Evolutionary conservation across 2,329 filamentous ascomycete species (phyloP), one percentile per base, ranked within the genome.

Genomic region (Fusarium agapanthi): DNA sequence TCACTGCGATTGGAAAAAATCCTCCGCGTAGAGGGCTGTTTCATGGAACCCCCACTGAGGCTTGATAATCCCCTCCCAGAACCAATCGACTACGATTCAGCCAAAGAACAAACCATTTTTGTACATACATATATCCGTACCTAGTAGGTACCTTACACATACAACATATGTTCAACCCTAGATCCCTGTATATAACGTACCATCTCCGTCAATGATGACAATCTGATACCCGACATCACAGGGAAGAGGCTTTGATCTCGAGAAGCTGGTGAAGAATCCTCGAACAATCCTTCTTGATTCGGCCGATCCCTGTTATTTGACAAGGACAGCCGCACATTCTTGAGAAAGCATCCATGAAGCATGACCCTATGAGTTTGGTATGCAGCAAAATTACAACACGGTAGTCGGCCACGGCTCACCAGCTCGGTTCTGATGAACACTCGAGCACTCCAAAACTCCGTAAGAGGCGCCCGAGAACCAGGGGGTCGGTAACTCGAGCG

Each of bases 401-500:
- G 26, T 43, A 28, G 40, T 38, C 51, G 41, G 50, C 57, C 57
- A 57, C 41, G 28, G 24, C 26, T 28, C 37, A 54, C 24, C 37
- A 54, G 38, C 30, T 37, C 62, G 35, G 44, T 58, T 57, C 56
- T 58, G 22, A 41, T 24, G 22, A 18, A 11, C 47, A 45, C 26
- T 28, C 26, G 8, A 61, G 32, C 30, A 26, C 26, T 60, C 34
- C 40, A 45, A 53, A 58, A 55, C 44, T 41, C 22, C 38, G 40
- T 34, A 26, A 45, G 45, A 53, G 43, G 54, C 58, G 41, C 41
- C 62, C 54, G 26, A 67, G 66, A 70, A 51, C 70, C 70, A 67
- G 66, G 70, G 38, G 48, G 30, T 61, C 53, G 66, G 65, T 72
- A 72, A 54, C 41, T 48, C 38, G 47, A 45, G 30, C 63, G 63